Conservation (phyloP, 192 early-diverging fungal genomes). For the Glomus cerebriforme region DNA sequence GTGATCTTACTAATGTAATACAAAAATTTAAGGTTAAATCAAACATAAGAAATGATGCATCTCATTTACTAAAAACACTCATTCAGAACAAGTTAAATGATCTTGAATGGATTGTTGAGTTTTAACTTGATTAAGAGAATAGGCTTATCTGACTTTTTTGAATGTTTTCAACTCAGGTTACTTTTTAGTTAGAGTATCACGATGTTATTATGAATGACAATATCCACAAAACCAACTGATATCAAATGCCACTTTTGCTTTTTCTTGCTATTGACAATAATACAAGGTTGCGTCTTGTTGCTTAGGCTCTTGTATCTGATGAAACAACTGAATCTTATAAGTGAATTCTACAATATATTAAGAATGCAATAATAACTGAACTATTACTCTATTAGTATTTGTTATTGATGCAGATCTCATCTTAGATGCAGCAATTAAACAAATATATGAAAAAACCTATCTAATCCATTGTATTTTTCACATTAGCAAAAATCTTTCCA, state of each 20-base stretch:
- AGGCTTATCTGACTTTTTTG: neutral
- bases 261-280: constrained; percentile 15
- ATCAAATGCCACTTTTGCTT: neutral
- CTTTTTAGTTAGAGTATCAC: neutral
- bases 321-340: constrained; percentile 9
- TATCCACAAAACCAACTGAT: no score
- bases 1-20: constrained; percentile 10
- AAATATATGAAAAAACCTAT: neutral
- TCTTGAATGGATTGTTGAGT: neutral
- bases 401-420: neutral
- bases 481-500: neutral
- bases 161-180: neutral
- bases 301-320: neutral
- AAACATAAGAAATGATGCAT: no score
- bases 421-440: neutral
- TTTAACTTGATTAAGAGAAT: constrained; percentile 13
- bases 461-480: neutral
- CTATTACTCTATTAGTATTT: no score
- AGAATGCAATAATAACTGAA: constrained; percentile 8
- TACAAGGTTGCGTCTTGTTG: neutral
- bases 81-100: neutral
- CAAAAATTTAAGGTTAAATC: neutral
- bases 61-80: no score
- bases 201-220: neutral
- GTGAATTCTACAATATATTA: constrained; percentile 13